These are phyloP conservation scores for Fusarium mexicanum DNA, from an alignment of 2,329 filamentous ascomycete genomes.

Conservation along the genomic window DNA sequence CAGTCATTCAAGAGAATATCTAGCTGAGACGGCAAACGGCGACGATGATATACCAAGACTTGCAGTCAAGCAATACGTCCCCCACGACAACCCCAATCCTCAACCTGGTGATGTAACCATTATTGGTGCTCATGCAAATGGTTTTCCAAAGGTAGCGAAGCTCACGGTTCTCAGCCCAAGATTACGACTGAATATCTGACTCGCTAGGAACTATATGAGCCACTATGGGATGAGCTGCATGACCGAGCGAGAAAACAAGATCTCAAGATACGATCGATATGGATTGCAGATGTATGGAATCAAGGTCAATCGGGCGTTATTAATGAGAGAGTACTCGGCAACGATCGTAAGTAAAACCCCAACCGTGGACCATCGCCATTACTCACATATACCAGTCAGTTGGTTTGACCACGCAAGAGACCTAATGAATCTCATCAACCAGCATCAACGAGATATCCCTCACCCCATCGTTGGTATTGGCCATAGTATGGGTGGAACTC, in stretches of 20 bases:
- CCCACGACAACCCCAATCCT: not conserved
- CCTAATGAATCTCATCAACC: not conserved
- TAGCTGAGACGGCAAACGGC: not conserved
- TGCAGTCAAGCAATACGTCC: not conserved
- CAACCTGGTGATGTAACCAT: not conserved
- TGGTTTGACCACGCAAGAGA: not conserved
- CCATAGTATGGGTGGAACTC: not conserved
- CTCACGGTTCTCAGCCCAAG: accelerated
- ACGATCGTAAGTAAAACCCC: not conserved
- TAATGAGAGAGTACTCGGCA: not conserved
- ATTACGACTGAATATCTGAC: accelerated
- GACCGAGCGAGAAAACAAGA: not conserved
- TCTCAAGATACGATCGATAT: not conserved
- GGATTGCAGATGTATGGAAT: constrained; percentile 2
- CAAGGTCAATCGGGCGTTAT: not conserved
- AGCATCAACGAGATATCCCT: not conserved
- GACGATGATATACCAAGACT: not conserved
- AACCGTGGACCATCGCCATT: accelerated
- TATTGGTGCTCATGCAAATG: not conserved
- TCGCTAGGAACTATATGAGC: not conserved
- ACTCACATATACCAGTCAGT: not conserved
- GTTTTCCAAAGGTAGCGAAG: not conserved
- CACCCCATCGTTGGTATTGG: not conserved
- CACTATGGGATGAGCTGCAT: not conserved
- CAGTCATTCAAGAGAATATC: not conserved